Base-by-base conservation (phyloP, 2,329 filamentous ascomycete species). In the Aspergillus amoenus region DNA sequence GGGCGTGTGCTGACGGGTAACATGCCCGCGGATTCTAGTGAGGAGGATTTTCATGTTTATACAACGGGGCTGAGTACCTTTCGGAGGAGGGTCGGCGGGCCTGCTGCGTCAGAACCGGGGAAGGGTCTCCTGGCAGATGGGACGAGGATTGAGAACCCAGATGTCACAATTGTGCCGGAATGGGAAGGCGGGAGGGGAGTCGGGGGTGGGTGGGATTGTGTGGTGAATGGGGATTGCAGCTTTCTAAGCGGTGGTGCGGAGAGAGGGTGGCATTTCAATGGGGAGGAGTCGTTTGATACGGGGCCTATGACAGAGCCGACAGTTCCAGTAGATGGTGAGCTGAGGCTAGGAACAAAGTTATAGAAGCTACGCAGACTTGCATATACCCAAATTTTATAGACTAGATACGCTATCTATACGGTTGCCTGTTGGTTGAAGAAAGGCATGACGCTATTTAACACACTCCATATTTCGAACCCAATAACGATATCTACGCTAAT, bases 1-100 rank as follows among this genome's bases (percentile, higher is more conserved):
- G 93, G 93, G 1, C 83, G 94, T 41, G 87, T 86, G 1, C 78
- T 99, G 65, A 97, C 93, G 2, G 92, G 91, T 0, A 67, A 74
- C 18, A 87, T 93, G 82, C 93, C 93, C 0, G 82, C 85, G 1
- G 85, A 88, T 69, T 80, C 86, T 30, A 84, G 84, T 7, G 83
- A 83, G 52, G 88, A 94, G 61, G 93, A 97, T 73, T 97, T 96
- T 71, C 80, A 83, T 58, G 91, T 91, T 59, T 96, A 88, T 71
- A 96, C 92, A 2, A 93, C 91, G 68, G 88, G 90, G 0, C 71
- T 96, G 66, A 92, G 86, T 64, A 85, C 85, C 40, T 97, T 87
- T 73, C 75, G 76, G 41, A 75, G 85, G 51, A 77, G 77, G 57
- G 68, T 24, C 12, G 15, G 21, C 15, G 43, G 43, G 13, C 15